phyloP scores from a whole-genome alignment of 768 basidiomycete genomes.

The Trametes villosa region DNA sequence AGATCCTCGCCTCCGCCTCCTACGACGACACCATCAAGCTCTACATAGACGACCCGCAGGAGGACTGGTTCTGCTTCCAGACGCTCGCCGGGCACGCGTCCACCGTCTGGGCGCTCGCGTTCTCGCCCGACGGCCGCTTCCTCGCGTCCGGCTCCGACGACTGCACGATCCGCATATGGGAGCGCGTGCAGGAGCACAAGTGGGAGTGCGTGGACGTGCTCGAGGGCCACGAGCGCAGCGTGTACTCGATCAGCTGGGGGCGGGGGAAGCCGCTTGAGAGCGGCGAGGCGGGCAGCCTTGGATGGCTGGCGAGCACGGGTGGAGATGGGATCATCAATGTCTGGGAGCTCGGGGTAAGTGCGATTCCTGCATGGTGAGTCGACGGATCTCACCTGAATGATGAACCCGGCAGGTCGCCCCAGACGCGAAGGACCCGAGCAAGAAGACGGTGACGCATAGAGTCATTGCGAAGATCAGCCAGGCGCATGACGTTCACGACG shows the following conservation, averaged over 20 bases:
- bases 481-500: conserved; percentile 84
- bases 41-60: conserved; percentile 89
- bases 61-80: conserved; percentile 91
- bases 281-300: conserved; percentile 48
- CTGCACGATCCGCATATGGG: conserved; percentile 84
- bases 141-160: conserved; percentile 90
- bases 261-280: conserved; percentile 30
- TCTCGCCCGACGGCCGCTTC: conserved; percentile 72
- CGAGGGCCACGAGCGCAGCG: conserved; percentile 67
- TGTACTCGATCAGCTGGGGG: conserved; percentile 86
- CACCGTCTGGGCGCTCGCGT: conserved; percentile 93
- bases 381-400: not conserved
- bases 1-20: conserved; percentile 95
- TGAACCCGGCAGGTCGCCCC: conserved; percentile 20
- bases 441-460: conserved; percentile 38
- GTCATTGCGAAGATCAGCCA: conserved; percentile 61
- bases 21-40: conserved; percentile 97
- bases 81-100: conserved; percentile 82
- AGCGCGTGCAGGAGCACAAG: conserved; percentile 58
- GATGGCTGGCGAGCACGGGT: conserved; percentile 85
- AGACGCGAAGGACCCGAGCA: conserved; percentile 14
- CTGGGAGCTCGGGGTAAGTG: conserved; percentile 63
- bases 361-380: no score
- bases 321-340: conserved; percentile 85
- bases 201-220: conserved; percentile 69